A percentile compares a stretch with the other conserved stretches of the same genome.
These are phyloP conservation scores for Hebeloma cylindrosporum DNA, from an alignment of 768 basidiomycete genomes.

Conservation along the genomic window DNA sequence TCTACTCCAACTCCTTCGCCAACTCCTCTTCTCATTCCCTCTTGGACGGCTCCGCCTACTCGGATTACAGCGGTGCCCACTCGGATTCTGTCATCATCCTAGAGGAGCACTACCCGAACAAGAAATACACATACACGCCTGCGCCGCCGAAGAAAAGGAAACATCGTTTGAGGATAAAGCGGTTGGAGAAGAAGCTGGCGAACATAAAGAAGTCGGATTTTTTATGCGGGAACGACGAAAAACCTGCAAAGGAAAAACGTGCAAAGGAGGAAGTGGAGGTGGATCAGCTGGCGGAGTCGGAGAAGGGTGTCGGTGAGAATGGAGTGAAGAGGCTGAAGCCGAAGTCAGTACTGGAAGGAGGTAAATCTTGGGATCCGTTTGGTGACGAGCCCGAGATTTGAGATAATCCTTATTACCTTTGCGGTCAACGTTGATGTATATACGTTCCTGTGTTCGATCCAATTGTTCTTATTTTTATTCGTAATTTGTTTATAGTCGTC, in stretches of 20 bases:
- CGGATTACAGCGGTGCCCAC: no score
- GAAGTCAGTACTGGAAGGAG: constrained; percentile 14
- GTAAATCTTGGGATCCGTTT: constrained; percentile 31
- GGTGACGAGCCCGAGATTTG: constrained; percentile 32
- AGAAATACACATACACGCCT: constrained; percentile 38
- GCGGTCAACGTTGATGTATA: no score
- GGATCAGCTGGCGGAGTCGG: constrained; percentile 13
- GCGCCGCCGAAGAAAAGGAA: constrained; percentile 40
- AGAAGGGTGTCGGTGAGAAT: constrained; percentile 12
- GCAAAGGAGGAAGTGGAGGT: constrained; percentile 15
- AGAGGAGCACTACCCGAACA: constrained; percentile 25
- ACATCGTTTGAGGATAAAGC: constrained; percentile 33
- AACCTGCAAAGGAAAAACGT: constrained; percentile 17
- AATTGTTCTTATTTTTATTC: no score
- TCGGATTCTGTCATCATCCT: constrained; percentile 11
- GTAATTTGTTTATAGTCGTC: no score
- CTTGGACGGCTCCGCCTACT: constrained; percentile 12
- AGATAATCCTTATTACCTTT: background rate
- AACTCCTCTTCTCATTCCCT: constrained; percentile 13
- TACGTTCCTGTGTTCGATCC: no score
- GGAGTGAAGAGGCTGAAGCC: constrained; percentile 10
- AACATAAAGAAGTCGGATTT: constrained; percentile 33
- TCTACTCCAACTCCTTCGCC: constrained; percentile 4
- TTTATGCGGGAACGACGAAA: constrained; percentile 33
- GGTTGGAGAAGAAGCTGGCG: constrained; percentile 26